Percentiles rank a stretch among this genome's conserved stretches.
These are phyloP conservation scores for Xylaria sp. DNA, from an alignment of 2,329 filamentous ascomycete genomes.

Conservation along the genomic window DNA sequence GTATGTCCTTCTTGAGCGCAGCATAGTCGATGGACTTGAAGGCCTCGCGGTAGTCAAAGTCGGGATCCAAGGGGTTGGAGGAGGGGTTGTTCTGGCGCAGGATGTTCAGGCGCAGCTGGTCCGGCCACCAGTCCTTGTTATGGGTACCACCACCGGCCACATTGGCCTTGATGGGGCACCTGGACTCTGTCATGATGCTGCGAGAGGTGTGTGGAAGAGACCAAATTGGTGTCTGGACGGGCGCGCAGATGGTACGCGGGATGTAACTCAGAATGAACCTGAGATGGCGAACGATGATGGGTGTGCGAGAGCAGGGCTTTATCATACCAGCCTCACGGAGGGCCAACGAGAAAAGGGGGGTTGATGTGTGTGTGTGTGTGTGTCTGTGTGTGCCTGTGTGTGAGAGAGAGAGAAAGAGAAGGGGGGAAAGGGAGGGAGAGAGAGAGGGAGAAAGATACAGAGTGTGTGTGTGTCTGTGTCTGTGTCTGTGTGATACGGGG, in stretches of 20 bases:
- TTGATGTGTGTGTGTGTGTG: no score
- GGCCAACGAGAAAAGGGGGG: not conserved
- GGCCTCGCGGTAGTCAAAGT: conserved; percentile 78
- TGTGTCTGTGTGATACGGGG: not conserved
- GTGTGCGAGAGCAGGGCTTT: not conserved
- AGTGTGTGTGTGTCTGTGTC: no score
- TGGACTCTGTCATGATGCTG: conserved; percentile 36
- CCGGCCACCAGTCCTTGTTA: conserved; percentile 81
- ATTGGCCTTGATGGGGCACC: conserved; percentile 49
- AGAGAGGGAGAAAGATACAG: no score
- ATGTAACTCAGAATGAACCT: not conserved
- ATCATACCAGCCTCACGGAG: conserved; percentile 1
- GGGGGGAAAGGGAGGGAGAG: no score
- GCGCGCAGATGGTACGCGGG: conserved; percentile 10
- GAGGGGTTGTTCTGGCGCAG: conserved; percentile 75
- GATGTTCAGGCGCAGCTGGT: conserved; percentile 74
- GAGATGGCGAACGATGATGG: not conserved
- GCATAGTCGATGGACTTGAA: conserved; percentile 79
- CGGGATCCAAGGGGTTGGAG: conserved; percentile 71
- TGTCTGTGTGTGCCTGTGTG: no score
- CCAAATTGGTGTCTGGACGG: not conserved
- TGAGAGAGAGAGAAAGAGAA: no score
- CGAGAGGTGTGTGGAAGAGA: conserved; percentile 3
- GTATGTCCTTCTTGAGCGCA: conserved; percentile 78
- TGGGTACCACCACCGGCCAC: conserved; percentile 72